Base-by-base conservation (phyloP, 768 basidiomycete genomes). In the Boletus vermiculosoides region DNA sequence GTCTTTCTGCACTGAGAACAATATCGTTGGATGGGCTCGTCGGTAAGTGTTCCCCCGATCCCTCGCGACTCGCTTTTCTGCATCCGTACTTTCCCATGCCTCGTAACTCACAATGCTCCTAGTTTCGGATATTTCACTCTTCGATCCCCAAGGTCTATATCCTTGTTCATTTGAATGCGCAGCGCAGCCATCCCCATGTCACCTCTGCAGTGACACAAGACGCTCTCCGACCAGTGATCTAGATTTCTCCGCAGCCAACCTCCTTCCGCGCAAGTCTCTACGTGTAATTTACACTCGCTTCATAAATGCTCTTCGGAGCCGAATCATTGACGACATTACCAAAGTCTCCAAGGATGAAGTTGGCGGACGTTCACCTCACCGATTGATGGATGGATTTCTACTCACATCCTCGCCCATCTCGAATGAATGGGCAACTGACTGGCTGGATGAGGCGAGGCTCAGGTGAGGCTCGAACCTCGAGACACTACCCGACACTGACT, bases 351-450 rank as follows among this genome's bases (percentile, higher is more conserved):
- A 61, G 50, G 64, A 64, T 48, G 63, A 58, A 39, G 61, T 65
- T 30, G 52, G 56, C 40, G 66, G 67, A 44, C 72, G 76, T 45
- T 75, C 69, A 11, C 77, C 78, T 36, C 77, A 76, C 42, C 77
- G 87, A 25, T 73, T 87, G 41, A 80, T 78, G 63, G 77, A 78
- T 49, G 89, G 89, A 0, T 84, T 92, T 61, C 65, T 91, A n/a
- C 76, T 90, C 11, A 74, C 77, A 50, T 74, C 80, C 30, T 63
- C 68, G 4, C 69, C 74, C 42, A 58, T 73, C 13, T 70, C 76
- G 3, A 80, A 78, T 25, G 83, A 85, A 65, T 89, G 88, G 88
- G 80, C 80, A 23, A 66, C 74, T n/a, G 80, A 80, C 16, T 88
- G 87, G 87, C 78, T 87, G 37, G 78, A 81, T 60, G 77, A 78